Base-by-base conservation (phyloP, 2,329 filamentous ascomycete species). In the Colletotrichum lupini region DNA sequence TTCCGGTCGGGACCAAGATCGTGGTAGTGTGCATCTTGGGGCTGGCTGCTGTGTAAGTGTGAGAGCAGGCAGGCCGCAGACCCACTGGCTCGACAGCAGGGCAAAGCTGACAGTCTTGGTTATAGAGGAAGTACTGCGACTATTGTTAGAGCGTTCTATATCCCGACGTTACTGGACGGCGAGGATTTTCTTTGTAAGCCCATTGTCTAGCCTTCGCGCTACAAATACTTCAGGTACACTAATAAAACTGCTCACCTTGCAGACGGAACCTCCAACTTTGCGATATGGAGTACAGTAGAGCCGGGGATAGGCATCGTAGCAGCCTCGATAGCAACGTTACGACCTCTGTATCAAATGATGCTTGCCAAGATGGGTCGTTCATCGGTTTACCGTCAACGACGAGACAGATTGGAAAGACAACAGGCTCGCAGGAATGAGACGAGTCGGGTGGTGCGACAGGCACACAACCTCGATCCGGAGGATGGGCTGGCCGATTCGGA, bases 221-320 rank as follows among this genome's bases (percentile, higher is more conserved):
- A 16, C 8, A 4, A 1, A 14, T 4, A 1, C 14, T 55, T 24
- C 16, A 4, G 1, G 4, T 6, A 57, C 26, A 26, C 24, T 55
- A 49, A 26, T 12, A 2, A 1, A 12, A 14, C 5, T 55, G 5
- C 22, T 55, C 9, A 6, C 14, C 5, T 12, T 55, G 16, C 26
- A 70, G 68, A 83, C 77, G 80, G 82, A 55, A 83, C 82, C 14
- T 79, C 82, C 7, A 83, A 84, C 59, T 79, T 86, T 9, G 83
- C 84, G 19, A 84, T 86, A 68, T 86, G 84, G 84, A 85, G 82
- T 1, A 85, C 85, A 11, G 80, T 85, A 32, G 84, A 86, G 73
- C 83, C 82, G 1, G 83, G 83, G 1, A 80, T 85, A 26, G 84
- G 82, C 30, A 83, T 86, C 42, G 80, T 80, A 1, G 82, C 84